These are phyloP conservation scores for Periglandula ipomoeae DNA, from an alignment of 2,329 filamentous ascomycete genomes.

Conservation along the genomic window DNA sequence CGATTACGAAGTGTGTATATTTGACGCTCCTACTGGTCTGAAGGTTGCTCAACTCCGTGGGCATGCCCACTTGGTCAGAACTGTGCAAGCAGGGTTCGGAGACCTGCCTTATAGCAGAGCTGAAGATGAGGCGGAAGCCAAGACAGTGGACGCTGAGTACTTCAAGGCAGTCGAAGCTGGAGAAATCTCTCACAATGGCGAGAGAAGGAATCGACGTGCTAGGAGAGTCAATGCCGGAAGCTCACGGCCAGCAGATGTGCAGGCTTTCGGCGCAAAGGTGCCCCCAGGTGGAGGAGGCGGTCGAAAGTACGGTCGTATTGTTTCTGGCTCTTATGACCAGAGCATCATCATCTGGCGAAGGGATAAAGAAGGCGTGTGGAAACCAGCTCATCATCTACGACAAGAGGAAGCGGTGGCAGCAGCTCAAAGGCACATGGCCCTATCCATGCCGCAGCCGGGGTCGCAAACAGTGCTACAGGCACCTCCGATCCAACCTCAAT, in stretches of 20 bases:
- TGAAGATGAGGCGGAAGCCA: conserved; percentile 65
- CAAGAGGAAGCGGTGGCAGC: conserved; percentile 61
- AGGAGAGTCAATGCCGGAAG: conserved; percentile 61
- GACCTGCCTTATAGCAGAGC: conserved; percentile 73
- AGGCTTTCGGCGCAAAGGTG: conserved; percentile 73
- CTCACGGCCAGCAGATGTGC: conserved; percentile 63
- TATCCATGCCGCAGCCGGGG: neutral
- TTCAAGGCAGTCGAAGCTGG: conserved; percentile 50
- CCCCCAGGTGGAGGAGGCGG: conserved; percentile 88
- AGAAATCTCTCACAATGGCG: conserved; percentile 28
- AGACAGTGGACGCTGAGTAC: conserved; percentile 63
- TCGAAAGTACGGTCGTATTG: conserved; percentile 83
- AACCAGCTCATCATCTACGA: conserved; percentile 61
- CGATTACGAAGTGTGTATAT: conserved; percentile 92
- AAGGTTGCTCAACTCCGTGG: conserved; percentile 82
- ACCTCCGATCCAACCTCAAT: neutral
- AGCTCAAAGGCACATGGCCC: conserved; percentile 27
- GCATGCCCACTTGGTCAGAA: conserved; percentile 79
- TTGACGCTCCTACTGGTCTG: conserved; percentile 74
- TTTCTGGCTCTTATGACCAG: conserved; percentile 94
- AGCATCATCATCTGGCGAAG: conserved; percentile 92
- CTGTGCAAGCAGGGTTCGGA: conserved; percentile 89
- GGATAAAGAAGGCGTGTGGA: conserved; percentile 78
- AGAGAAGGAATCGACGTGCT: conserved; percentile 23
- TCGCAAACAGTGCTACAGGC: neutral